Conservation (phyloP, 2,329 filamentous ascomycete genomes). For the Aspergillus nomiae region DNA sequence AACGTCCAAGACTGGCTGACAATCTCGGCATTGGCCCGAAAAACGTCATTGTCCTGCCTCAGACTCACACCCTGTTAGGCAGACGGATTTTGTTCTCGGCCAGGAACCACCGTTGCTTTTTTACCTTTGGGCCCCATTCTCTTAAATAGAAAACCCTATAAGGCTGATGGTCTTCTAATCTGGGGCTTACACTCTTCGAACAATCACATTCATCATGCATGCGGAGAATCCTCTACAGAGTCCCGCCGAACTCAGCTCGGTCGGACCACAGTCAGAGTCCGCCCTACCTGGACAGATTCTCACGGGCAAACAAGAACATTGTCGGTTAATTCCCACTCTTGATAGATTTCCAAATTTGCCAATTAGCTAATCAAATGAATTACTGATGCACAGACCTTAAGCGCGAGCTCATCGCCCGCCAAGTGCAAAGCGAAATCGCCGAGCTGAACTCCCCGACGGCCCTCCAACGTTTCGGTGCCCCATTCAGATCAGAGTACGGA, state of each 20-base stretch:
- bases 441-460: slow-evolving; percentile 95
- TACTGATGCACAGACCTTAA: slow-evolving; percentile 71
- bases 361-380: slow-evolving; percentile 2
- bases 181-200: slow-evolving; percentile 5
- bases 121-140: background rate
- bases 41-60: slow-evolving; percentile 22
- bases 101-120: slow-evolving; percentile 4
- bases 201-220: slow-evolving; percentile 14
- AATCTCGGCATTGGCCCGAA: slow-evolving; percentile 21
- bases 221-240: slow-evolving; percentile 9
- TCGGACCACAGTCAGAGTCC: slow-evolving; percentile 13
- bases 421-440: slow-evolving; percentile 85
- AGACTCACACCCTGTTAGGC: slow-evolving; percentile 25
- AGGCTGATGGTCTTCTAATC: slow-evolving; percentile 15
- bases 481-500: slow-evolving; percentile 88
- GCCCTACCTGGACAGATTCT: slow-evolving; percentile 64
- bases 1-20: background rate
- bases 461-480: slow-evolving; percentile 90
- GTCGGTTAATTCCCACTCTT: slow-evolving; percentile 52
- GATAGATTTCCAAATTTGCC: background rate
- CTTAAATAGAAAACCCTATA: slow-evolving; percentile 9
- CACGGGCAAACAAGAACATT: slow-evolving; percentile 98
- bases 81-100: slow-evolving; percentile 30
- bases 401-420: slow-evolving; percentile 86
- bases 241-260: slow-evolving; percentile 3